Percentiles rank a stretch among this genome's conserved stretches.
These are phyloP conservation scores for Dactylellina leptospora DNA, from an alignment of 2,329 filamentous ascomycete species.

Conservation along the genomic window DNA sequence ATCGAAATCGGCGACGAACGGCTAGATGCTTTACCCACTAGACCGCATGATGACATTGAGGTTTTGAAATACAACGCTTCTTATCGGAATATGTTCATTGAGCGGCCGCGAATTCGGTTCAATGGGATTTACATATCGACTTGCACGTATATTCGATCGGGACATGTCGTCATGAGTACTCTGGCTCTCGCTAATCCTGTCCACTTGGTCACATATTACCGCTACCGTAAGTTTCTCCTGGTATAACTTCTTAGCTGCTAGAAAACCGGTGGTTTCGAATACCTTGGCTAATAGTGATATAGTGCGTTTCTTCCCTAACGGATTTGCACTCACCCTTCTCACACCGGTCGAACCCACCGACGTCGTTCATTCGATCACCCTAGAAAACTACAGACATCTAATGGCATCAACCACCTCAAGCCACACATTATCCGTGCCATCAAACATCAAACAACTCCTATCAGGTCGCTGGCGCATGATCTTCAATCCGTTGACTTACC, in stretches of 20 bases:
- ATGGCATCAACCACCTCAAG: conserved; percentile 59
- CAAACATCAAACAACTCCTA: conserved; percentile 63
- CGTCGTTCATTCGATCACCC: conserved; percentile 81
- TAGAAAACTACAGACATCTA: conserved; percentile 68
- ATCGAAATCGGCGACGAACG: conserved; percentile 57
- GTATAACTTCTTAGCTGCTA: too few relatives aligned
- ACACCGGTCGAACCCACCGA: conserved; percentile 84
- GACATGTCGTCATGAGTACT: conserved; percentile 74
- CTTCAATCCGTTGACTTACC: conserved; percentile 63
- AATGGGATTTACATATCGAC: conserved; percentile 97
- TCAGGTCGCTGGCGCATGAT: conserved; percentile 71
- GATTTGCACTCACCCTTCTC: conserved; percentile 80
- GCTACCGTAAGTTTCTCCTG: conserved; percentile 67
- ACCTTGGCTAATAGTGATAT: neutral
- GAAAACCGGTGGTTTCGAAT: too few relatives aligned
- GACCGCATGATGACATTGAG: conserved; percentile 59
- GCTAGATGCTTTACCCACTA: conserved; percentile 54
- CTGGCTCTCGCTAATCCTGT: conserved; percentile 82
- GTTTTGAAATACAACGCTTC: conserved; percentile 56
- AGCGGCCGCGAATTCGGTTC: conserved; percentile 80
- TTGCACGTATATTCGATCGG: conserved; percentile 89
- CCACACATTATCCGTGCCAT: conserved; percentile 47
- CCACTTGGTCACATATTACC: conserved; percentile 97
- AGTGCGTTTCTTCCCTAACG: conserved; percentile 90
- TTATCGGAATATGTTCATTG: conserved; percentile 53